phyloP scores from a whole-genome alignment of 2,329 filamentous ascomycete genomes.

The Aspergillus calidoustus region DNA sequence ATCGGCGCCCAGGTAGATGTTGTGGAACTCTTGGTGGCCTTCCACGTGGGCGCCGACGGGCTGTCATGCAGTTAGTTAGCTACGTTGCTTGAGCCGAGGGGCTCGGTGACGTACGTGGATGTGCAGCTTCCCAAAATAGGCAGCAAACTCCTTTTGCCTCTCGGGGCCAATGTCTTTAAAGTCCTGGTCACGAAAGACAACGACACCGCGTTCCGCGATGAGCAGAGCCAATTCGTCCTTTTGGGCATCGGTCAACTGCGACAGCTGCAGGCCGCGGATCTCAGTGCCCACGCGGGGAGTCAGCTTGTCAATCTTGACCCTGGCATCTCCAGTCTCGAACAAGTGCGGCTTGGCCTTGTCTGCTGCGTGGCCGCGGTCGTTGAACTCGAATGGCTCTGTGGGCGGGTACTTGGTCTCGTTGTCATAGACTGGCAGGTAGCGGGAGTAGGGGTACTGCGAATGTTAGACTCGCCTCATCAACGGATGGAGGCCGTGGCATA shows the following conservation, averaged over 20 bases:
- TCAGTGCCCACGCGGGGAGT: conserved; percentile 52
- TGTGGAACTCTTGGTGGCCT: conserved; percentile 14
- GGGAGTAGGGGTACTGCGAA: conserved; percentile 9
- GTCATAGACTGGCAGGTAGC: conserved; percentile 12
- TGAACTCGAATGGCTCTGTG: conserved; percentile 21
- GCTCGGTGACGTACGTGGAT: conserved; percentile 19
- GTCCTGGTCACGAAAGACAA: conserved; percentile 63
- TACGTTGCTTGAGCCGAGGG: too few relatives aligned
- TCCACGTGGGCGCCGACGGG: conserved; percentile 19
- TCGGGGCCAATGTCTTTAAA: conserved; percentile 46
- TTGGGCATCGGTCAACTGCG: conserved; percentile 51
- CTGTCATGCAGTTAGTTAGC: not conserved
- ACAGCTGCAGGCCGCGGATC: conserved; percentile 54
- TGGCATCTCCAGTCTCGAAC: conserved; percentile 5
- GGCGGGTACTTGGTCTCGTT: conserved; percentile 6
- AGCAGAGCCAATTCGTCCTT: conserved; percentile 64
- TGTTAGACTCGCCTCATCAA: not conserved
- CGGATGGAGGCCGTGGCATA: not conserved
- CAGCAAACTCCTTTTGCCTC: conserved; percentile 40
- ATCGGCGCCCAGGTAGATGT: conserved; percentile 18
- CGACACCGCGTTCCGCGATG: conserved; percentile 64
- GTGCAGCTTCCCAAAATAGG: conserved; percentile 35
- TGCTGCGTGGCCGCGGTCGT: conserved; percentile 44
- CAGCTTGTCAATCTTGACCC: conserved; percentile 18
- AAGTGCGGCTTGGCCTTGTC: conserved; percentile 42